These are phyloP conservation scores for Caloboletus inedulis DNA, from an alignment of 1,284 basidiomycete species.

Conservation along the genomic window DNA sequence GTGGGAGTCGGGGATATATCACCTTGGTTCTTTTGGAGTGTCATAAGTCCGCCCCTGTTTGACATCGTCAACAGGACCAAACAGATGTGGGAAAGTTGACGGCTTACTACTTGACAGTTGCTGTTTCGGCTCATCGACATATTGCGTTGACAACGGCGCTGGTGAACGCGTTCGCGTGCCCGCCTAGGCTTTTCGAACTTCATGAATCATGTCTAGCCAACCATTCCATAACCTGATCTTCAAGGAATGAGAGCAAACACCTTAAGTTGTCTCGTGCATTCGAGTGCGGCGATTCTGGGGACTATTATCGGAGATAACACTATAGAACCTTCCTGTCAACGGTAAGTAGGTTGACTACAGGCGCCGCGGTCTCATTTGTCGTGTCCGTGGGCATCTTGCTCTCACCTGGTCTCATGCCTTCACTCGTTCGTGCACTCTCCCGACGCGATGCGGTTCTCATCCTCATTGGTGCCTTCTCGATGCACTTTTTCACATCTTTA, in stretches of 20 bases:
- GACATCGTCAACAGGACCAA: too few relatives aligned
- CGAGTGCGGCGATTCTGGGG: background rate
- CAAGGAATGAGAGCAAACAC: background rate
- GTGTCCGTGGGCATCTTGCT: background rate
- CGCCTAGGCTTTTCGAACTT: background rate
- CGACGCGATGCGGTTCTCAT: conserved; percentile 50
- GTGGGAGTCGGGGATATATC: too few relatives aligned
- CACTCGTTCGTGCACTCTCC: conserved; percentile 33
- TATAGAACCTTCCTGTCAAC: background rate
- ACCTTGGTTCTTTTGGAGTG: too few relatives aligned
- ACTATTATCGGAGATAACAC: conserved; percentile 1
- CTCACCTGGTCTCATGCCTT: conserved; percentile 16
- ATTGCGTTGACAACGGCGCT: background rate
- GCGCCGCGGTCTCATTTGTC: background rate
- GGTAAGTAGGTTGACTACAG: background rate
- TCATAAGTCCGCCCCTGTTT: too few relatives aligned
- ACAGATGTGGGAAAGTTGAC: too few relatives aligned
- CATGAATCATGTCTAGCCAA: background rate
- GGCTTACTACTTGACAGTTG: too few relatives aligned
- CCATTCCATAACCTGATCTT: background rate
- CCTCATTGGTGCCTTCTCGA: conserved; percentile 47
- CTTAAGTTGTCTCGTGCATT: background rate
- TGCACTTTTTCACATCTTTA: conserved; percentile 47
- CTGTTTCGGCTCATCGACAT: too few relatives aligned
- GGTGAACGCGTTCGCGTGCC: background rate